Evolutionary conservation across 2,329 filamentous ascomycete genomes (phyloP).

Genomic region (Cladosporium sphaerospermum): DNA sequence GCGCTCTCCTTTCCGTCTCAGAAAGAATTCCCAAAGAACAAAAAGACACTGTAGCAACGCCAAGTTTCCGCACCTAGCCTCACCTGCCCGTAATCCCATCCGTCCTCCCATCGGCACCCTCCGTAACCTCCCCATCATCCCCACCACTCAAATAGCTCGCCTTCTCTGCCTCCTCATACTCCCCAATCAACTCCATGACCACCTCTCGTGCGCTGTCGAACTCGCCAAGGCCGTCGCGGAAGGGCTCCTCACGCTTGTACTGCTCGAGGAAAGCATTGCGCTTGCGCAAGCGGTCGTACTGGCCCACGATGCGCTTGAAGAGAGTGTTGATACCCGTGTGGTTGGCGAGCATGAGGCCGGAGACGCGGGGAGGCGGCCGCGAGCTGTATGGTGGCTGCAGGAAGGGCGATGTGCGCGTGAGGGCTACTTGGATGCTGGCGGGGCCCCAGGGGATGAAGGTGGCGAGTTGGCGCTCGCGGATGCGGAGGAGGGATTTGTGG

Average conservation of each 20-base stretch:
- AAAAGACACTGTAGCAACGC: neutral
- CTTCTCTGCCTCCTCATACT: slow-evolving; percentile 93
- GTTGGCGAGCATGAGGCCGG: slow-evolving; percentile 94
- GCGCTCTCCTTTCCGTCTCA: neutral
- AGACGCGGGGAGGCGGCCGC: slow-evolving; percentile 80
- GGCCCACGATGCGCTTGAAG: slow-evolving; percentile 86
- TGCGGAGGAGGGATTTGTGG: slow-evolving; percentile 94
- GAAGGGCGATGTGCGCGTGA: slow-evolving; percentile 95
- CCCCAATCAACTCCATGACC: slow-evolving; percentile 80
- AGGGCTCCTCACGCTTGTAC: slow-evolving; percentile 93
- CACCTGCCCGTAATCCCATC: slow-evolving; percentile 39
- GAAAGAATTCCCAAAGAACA: neutral
- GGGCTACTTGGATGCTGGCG: slow-evolving; percentile 91
- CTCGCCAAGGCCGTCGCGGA: slow-evolving; percentile 83
- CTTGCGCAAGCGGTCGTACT: slow-evolving; percentile 92
- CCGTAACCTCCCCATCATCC: slow-evolving; percentile 21
- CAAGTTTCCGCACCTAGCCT: slow-evolving; percentile 7
- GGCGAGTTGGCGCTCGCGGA: slow-evolving; percentile 85
- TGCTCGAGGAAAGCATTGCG: slow-evolving; percentile 93
- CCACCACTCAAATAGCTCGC: slow-evolving; percentile 70
- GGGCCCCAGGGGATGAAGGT: slow-evolving; percentile 99
- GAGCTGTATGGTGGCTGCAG: slow-evolving; percentile 90
- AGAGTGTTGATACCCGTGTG: slow-evolving; percentile 96
- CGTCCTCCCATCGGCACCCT: slow-evolving; percentile 32
- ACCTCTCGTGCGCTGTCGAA: slow-evolving; percentile 94